Conservation (phyloP, 2,329 filamentous ascomycete species). For the Cytospora leucostoma region DNA sequence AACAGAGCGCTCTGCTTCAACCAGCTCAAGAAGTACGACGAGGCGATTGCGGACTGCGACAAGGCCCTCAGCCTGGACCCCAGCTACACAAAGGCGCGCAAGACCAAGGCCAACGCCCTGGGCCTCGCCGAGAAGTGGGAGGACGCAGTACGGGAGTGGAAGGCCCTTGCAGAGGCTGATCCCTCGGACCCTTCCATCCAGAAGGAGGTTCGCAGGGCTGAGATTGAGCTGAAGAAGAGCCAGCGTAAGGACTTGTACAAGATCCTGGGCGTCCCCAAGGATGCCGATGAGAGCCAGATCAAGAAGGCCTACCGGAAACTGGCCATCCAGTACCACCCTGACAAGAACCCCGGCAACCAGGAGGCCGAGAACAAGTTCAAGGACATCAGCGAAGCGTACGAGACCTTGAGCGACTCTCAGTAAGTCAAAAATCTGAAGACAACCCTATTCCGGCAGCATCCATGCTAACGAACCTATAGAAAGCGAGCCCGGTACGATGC, state of each 20-base stretch:
- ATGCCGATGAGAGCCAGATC: conserved; percentile 79
- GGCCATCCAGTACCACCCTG: conserved; percentile 91
- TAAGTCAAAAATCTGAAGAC: conserved; percentile 50
- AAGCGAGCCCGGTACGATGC: conserved; percentile 91
- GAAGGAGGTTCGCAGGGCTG: conserved; percentile 85
- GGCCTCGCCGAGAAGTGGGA: conserved; percentile 90
- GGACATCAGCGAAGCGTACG: conserved; percentile 96
- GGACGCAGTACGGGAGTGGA: conserved; percentile 85
- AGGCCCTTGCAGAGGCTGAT: conserved; percentile 79
- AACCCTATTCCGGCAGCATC: too few relatives aligned
- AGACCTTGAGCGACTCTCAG: conserved; percentile 91
- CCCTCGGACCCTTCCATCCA: conserved; percentile 77
- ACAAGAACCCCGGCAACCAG: conserved; percentile 91
- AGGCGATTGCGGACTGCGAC: conserved; percentile 84
- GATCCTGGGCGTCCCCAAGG: conserved; percentile 86
- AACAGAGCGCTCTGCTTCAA: conserved; percentile 87
- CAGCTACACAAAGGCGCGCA: conserved; percentile 84
- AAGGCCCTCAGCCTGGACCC: conserved; percentile 81
- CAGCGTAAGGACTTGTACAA: conserved; percentile 99
- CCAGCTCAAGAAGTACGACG: conserved; percentile 80
- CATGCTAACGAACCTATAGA: conserved; percentile 36
- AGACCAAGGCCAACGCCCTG: conserved; percentile 88
- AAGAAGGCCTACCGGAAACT: conserved; percentile 97
- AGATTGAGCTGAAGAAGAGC: conserved; percentile 96
- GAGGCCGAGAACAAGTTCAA: conserved; percentile 91